Evolutionary conservation across 345 rosid genomes (phyloP).

Genomic region (Fremontodendron californicum): DNA sequence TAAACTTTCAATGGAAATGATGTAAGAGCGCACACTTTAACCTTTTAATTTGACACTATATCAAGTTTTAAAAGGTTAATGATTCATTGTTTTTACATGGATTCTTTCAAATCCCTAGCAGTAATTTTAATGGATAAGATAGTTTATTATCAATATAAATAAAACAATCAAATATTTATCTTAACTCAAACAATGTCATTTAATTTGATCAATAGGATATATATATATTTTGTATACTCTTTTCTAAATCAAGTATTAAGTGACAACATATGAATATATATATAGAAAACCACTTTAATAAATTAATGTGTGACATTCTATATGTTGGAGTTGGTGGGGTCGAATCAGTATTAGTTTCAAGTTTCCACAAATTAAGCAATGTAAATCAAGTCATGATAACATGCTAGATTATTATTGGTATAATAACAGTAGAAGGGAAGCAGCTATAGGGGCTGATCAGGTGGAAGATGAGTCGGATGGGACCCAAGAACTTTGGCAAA

Average conservation of each 20-base stretch:
- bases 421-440: background rate
- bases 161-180: background rate
- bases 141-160: too few relatives aligned
- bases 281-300: background rate
- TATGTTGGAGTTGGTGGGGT: background rate
- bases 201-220: too few relatives aligned
- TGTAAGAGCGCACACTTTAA: background rate
- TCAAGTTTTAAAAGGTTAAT: background rate
- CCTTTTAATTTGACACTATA: too few relatives aligned
- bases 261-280: background rate
- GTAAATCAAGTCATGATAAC: background rate
- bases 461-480: slow-evolving; percentile 12
- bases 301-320: background rate
- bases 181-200: background rate
- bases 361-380: background rate
- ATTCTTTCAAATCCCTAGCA: background rate
- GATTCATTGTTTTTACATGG: background rate
- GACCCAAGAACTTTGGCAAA: background rate
- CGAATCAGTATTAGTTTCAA: background rate
- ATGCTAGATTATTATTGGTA: background rate
- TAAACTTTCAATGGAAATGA: too few relatives aligned
- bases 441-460: background rate
- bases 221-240: too few relatives aligned
- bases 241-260: too few relatives aligned
- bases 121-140: background rate